Evolutionary conservation across 768 basidiomycete species (phyloP).

Genomic region (Hypsizygus marmoreus): DNA sequence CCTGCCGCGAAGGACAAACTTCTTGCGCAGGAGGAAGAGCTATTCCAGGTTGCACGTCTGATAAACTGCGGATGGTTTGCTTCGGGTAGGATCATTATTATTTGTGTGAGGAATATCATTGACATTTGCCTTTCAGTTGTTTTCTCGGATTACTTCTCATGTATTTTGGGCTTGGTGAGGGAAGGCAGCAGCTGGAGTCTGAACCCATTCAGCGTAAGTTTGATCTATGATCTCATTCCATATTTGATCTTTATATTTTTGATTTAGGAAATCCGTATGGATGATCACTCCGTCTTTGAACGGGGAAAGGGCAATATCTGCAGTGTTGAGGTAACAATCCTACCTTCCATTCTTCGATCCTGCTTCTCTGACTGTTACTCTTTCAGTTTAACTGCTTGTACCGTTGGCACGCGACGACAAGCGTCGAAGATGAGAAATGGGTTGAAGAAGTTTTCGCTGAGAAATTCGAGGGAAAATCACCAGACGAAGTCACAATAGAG

Average conservation of each 20-base stretch:
- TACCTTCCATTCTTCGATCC: not conserved
- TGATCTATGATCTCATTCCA: constrained; percentile 42
- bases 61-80: constrained; percentile 85
- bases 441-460: constrained; percentile 47
- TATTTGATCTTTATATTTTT: constrained; percentile 15
- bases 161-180: constrained; percentile 77
- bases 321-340: constrained; percentile 72
- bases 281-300: constrained; percentile 69
- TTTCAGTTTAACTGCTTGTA: constrained; percentile 81
- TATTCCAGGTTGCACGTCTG: constrained; percentile 82
- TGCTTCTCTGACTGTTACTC: constrained; percentile 1
- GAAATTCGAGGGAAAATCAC: constrained; percentile 54
- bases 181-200: constrained; percentile 78
- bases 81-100: constrained; percentile 32
- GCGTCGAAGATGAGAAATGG: constrained; percentile 72
- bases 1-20: constrained; percentile 37
- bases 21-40: constrained; percentile 64
- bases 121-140: constrained; percentile 55
- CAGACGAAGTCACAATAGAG: constrained; percentile 43
- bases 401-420: constrained; percentile 84
- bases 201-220: constrained; percentile 66
- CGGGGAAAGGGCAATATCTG: constrained; percentile 81
- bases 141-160: constrained; percentile 84
- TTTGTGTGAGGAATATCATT: constrained; percentile 6
- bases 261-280: constrained; percentile 61